A percentile compares a stretch with the other conserved stretches of the same genome.
These are phyloP conservation scores for Naganishia cerealis DNA, from an alignment of 1,284 basidiomycete species.

Conservation along the genomic window DNA sequence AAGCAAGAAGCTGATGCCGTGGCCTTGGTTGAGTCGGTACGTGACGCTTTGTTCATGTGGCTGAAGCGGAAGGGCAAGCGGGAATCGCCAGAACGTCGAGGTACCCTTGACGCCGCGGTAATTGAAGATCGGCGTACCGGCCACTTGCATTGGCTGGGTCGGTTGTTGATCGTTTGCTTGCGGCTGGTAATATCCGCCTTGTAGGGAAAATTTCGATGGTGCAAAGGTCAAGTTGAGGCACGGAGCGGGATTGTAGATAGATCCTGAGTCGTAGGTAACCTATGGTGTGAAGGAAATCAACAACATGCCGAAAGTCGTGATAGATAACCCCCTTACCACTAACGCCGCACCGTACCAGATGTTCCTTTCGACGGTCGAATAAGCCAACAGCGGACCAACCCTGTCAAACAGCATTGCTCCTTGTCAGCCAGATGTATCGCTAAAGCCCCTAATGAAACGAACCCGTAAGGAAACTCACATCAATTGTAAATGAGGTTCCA, in stretches of 20 bases:
- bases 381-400: conserved; percentile 79
- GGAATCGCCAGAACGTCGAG: conserved; percentile 92
- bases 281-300: conserved; percentile 43
- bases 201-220: conserved; percentile 40
- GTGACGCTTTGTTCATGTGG: conserved; percentile 72
- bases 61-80: conserved; percentile 76
- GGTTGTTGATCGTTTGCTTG: conserved; percentile 4
- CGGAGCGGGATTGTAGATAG: conserved; percentile 74
- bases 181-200: conserved; percentile 10
- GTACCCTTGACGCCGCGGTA: conserved; percentile 70
- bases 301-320: conserved; percentile 13
- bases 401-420: conserved; percentile 35
- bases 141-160: conserved; percentile 8
- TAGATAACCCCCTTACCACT: conserved; percentile 64
- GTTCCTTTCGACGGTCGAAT: conserved; percentile 76
- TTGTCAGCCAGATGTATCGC: not conserved
- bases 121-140: conserved; percentile 58
- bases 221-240: conserved; percentile 63
- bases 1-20: conserved; percentile 76
- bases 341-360: conserved; percentile 85
- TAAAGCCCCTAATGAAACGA: not conserved
- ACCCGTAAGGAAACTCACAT: conserved; percentile 44
- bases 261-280: conserved; percentile 67
- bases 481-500: conserved; percentile 55
- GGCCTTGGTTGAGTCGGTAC: conserved; percentile 77